Evolutionary conservation across 805 yeast species (phyloP).

Genomic region (Kluyveromyces starmeri): DNA sequence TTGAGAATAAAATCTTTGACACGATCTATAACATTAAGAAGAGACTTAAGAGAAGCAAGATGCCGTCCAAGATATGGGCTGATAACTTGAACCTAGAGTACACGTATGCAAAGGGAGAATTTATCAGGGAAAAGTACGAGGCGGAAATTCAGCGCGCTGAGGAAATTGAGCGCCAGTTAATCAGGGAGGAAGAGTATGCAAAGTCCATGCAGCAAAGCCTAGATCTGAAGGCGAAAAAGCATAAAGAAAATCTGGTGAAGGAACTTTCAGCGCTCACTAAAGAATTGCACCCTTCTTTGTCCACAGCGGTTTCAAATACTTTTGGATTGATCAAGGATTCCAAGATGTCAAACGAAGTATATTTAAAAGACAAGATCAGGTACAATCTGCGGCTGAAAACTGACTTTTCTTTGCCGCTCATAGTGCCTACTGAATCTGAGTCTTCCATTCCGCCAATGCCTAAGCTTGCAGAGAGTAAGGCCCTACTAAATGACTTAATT

Average conservation of each 20-base stretch:
- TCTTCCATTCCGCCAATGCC: neutral
- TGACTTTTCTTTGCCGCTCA: neutral
- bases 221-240: constrained; percentile 6
- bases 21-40: constrained; percentile 18
- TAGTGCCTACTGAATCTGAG: neutral
- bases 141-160: constrained; percentile 19
- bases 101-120: constrained; percentile 24
- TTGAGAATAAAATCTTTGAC: constrained; percentile 14
- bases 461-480: neutral
- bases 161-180: constrained; percentile 16
- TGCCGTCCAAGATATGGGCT: constrained; percentile 19
- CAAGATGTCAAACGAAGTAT: constrained; percentile 4
- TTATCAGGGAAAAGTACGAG: constrained; percentile 19
- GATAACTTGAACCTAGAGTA: constrained; percentile 25
- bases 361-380: constrained; percentile 4
- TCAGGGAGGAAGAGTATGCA: constrained; percentile 15
- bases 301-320: constrained; percentile 21
- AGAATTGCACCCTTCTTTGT: constrained; percentile 23
- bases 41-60: constrained; percentile 14
- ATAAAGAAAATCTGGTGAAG: constrained; percentile 10
- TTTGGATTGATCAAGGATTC: constrained; percentile 17
- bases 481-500: neutral
- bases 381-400: constrained; percentile 2
- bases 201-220: constrained; percentile 9
- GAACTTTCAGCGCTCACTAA: constrained; percentile 15